Conservation (phyloP, 768 basidiomycete genomes). For the Epithele typhae region DNA sequence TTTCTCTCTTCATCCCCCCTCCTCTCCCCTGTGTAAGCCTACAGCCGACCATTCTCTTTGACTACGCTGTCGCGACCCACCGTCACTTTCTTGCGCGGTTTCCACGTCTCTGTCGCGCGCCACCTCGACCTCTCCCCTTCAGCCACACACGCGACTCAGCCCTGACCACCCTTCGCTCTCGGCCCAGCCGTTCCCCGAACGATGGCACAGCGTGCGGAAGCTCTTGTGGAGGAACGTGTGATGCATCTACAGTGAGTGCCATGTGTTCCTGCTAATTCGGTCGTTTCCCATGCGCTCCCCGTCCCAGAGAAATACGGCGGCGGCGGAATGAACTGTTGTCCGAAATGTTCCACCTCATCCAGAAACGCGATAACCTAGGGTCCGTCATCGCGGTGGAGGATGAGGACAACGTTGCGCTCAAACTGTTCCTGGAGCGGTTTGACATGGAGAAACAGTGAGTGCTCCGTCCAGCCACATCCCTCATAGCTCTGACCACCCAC, state of each 20-base stretch:
- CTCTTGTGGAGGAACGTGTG: conserved; percentile 25
- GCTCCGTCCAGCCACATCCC: conserved; percentile 6
- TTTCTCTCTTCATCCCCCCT: neutral
- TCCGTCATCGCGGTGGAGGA: conserved; percentile 34
- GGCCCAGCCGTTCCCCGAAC: conserved; percentile 1
- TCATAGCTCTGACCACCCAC: neutral
- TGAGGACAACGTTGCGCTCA: conserved; percentile 37
- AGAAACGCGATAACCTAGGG: conserved; percentile 44
- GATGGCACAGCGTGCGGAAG: conserved; percentile 18
- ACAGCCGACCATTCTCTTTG: neutral
- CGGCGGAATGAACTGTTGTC: conserved; percentile 68
- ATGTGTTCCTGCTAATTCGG: neutral
- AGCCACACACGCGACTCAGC: conserved; percentile 17
- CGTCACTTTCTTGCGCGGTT: neutral
- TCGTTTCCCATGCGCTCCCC: neutral
- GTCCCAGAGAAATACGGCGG: conserved; percentile 50
- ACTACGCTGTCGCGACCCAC: neutral
- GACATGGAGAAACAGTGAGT: conserved; percentile 51
- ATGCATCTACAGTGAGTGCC: conserved; percentile 23
- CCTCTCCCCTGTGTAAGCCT: neutral
- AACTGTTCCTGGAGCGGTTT: conserved; percentile 51
- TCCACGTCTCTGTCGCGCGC: neutral
- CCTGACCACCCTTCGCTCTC: conserved; percentile 10
- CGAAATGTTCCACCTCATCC: conserved; percentile 67
- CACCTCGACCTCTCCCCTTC: conserved; percentile 9